Evolutionary conservation across 2,329 filamentous ascomycete species (phyloP), one percentile per base, ranked within the genome.

Genomic region (Elsinoe australis): DNA sequence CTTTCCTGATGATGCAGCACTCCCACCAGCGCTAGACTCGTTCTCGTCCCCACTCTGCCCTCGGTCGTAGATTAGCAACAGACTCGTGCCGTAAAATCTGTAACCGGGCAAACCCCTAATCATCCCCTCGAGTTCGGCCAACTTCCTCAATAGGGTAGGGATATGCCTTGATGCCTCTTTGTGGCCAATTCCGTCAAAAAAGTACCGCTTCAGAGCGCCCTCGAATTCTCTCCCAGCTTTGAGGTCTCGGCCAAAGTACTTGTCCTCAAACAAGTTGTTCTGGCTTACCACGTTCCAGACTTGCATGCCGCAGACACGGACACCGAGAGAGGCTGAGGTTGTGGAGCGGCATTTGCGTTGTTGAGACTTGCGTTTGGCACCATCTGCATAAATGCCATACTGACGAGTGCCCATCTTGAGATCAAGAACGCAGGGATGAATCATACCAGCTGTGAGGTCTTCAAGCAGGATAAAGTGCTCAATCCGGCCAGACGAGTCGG

Each of bases 371-470:
- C 89, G 86, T 66, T 98, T 98, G 71, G 94, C 94, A 34, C 87
- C 81, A 47, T 78, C 82, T 2, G 92, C 92, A 56, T 96, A 89
- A 9, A 96, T 80, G 5, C 92, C 92, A 63, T 95, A 96, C 62
- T 98, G 92, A 2, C 92, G 82, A 5, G 92, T 98, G 15, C 92
- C 92, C 92, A 98, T 98, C 64, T 98, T 98, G 53, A 98, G 73
- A 62, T 98, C 92, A 65, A 98, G 84, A 51, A 98, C 94, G 67
- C 92, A 96, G 4, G 92, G 92, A 44, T 85, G 82, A 62, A 87
- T 89, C 92, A 98, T 96, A 26, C 90, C 90, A 1, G 90, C 86
- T 1, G 92, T 98, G 39, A 98, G 75, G 63, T 98, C 92, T 66
- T 98, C 92, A 7, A 98, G 71, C 1, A 98, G 74, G 10, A 98